Conservation (phyloP, 1,284 basidiomycete species). For the Lentinula novae-zelandiae region DNA sequence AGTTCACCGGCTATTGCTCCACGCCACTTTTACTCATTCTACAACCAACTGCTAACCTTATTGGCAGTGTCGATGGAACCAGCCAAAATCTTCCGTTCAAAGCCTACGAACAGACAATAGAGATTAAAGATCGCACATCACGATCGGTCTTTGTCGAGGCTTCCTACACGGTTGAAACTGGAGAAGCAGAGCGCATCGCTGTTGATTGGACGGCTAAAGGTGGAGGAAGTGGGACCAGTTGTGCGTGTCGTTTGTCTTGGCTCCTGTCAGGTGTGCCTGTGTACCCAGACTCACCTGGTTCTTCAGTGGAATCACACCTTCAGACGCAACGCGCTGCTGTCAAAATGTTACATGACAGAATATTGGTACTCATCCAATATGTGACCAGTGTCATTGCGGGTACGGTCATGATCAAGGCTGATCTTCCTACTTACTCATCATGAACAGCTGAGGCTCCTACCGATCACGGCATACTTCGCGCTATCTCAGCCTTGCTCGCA, state of each 20-base stretch:
- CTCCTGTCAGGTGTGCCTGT: not conserved
- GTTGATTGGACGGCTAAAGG: slow-evolving; percentile 94
- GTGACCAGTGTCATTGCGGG: slow-evolving; percentile 73
- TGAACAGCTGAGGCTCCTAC: slow-evolving; percentile 56
- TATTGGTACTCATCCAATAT: slow-evolving; percentile 80
- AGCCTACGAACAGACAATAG: slow-evolving; percentile 86
- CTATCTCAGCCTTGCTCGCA: slow-evolving; percentile 82
- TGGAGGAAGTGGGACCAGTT: slow-evolving; percentile 77
- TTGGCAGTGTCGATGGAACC: slow-evolving; percentile 50
- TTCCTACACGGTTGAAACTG: slow-evolving; percentile 88
- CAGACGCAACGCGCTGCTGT: slow-evolving; percentile 93
- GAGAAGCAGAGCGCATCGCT: slow-evolving; percentile 97
- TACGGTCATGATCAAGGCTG: slow-evolving; percentile 26
- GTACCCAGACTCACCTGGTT: not conserved
- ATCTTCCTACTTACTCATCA: no score
- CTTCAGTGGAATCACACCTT: slow-evolving; percentile 83
- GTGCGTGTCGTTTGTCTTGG: slow-evolving; percentile 39
- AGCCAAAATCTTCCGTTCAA: slow-evolving; percentile 78
- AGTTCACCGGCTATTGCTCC: slow-evolving; percentile 74
- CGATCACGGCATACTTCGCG: slow-evolving; percentile 81
- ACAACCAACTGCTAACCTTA: slow-evolving; percentile 48
- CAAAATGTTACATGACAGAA: slow-evolving; percentile 92
- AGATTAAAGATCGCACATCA: slow-evolving; percentile 73
- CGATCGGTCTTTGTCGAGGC: slow-evolving; percentile 82
- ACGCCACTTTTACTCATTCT: slow-evolving; percentile 75